These are phyloP conservation scores for Gentiana macrophylla DNA, from an alignment of 257 asterid species.

Conservation along the genomic window DNA sequence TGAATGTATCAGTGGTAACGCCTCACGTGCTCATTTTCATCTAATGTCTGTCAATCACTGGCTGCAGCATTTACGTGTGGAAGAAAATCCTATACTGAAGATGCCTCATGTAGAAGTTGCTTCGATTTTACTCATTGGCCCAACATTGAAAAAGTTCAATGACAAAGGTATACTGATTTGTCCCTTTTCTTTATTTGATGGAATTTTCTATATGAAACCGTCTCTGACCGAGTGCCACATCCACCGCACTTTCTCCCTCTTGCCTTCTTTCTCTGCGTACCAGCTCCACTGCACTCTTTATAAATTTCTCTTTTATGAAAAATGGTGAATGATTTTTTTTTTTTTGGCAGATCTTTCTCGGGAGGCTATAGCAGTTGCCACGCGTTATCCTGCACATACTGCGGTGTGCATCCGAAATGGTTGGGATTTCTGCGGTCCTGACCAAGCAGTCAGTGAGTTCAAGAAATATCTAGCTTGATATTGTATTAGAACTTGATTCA, in stretches of 20 bases:
- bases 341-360: constrained; percentile 65
- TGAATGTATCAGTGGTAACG: no score
- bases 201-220: no score
- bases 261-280: no score
- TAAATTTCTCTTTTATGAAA: no score
- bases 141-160: constrained; percentile 88
- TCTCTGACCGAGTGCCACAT: no score
- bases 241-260: no score
- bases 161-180: constrained; percentile 55
- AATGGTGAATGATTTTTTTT: not conserved
- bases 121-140: constrained; percentile 89
- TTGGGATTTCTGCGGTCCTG: constrained; percentile 94
- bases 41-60: constrained; percentile 7
- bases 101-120: constrained; percentile 92
- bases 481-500: constrained; percentile 5
- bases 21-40: no score
- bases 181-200: no score
- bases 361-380: constrained; percentile 67
- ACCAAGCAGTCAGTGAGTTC: constrained; percentile 70
- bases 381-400: constrained; percentile 85
- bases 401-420: constrained; percentile 87
- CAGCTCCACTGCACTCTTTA: no score
- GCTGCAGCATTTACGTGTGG: constrained; percentile 92
- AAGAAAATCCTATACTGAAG: constrained; percentile 97
- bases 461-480: not conserved